Evolutionary conservation across 768 basidiomycete genomes (phyloP), one percentile per base, ranked within the genome.

Genomic region (Favolaschia claudopus): DNA sequence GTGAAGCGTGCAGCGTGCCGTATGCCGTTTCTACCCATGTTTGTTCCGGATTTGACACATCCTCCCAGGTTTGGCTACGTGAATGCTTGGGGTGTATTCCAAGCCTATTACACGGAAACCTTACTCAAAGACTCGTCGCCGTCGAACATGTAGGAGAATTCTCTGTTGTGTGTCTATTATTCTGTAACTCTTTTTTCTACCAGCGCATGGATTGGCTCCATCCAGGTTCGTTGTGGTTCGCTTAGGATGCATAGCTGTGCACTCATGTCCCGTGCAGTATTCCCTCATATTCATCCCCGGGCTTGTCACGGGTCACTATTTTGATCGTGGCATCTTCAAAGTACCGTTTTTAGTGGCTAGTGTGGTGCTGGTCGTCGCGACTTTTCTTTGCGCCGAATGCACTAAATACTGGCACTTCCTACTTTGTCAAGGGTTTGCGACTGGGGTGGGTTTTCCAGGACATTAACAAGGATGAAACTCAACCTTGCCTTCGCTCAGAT

Each of bases 131-230:
- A 79, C 24, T 77, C 78, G 0, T 77, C 82, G 10, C 80, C 89
- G 6, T 91, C 90, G 4, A 78, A 72, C 25, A 91, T 93, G 91
- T 91, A 69, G 56, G 81, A 70, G 20, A 1, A 25, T 44, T 27
- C 24, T 20, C 36, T 25, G n/a, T 31, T 14, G 25, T 7, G 46
- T n/a, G 17, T 19, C 20, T 15, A 20, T n/a, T 22, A 55, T 48
- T 13, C 20, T 49, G 19, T 13, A 36, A 27, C 27, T 49, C 22
- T 20, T 28, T 34, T 19, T 24, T 58, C 52, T 19, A 19, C n/a
- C 61, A 91, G 89, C 39, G 85, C 89, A 39, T 92, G 89, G 90
- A 92, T 92, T 29, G 90, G 91, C 9, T 92, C 91, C 1, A 74
- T 87, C 24, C 89, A 91, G 75, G 89, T 85, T 59, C 25, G 59